These are phyloP conservation scores for Xerophyta viscosa DNA, from an alignment of 106 monocot species.

Conservation along the genomic window DNA sequence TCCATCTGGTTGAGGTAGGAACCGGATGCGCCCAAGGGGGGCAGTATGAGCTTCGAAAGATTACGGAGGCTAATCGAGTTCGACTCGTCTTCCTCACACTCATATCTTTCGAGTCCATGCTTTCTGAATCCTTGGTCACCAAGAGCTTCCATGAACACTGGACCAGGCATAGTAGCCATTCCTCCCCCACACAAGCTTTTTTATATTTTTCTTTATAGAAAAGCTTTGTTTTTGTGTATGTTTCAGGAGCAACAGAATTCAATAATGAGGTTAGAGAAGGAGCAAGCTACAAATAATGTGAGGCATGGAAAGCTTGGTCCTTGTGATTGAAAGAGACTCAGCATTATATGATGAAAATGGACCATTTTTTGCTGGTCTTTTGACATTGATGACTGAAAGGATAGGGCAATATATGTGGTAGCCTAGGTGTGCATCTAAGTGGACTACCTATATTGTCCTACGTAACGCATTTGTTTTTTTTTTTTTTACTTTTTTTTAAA, in stretches of 20 bases:
- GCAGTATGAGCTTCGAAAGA: conserved; percentile 78
- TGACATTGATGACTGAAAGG: background rate
- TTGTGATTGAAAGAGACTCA: background rate
- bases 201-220: too few relatives aligned
- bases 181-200: too few relatives aligned
- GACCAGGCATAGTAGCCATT: background rate
- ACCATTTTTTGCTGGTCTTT: background rate
- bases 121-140: background rate
- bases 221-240: background rate
- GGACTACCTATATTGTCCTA: background rate
- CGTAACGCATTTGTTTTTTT: background rate
- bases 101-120: conserved; percentile 2
- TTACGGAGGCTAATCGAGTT: conserved; percentile 50
- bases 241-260: background rate
- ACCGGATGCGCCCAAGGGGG: conserved; percentile 68
- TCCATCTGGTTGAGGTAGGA: conserved; percentile 13
- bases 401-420: background rate
- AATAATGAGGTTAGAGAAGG: background rate
- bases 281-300: background rate
- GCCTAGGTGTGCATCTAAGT: background rate
- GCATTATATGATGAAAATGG: background rate
- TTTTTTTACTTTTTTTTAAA: background rate
- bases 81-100: conserved; percentile 11
- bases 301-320: background rate
- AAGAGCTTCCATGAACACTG: background rate